Percentiles rank a stretch among this genome's conserved stretches.
Evolutionary conservation across 805 yeast genomes (phyloP).

Genomic region (Yamadazyma scolyti): DNA sequence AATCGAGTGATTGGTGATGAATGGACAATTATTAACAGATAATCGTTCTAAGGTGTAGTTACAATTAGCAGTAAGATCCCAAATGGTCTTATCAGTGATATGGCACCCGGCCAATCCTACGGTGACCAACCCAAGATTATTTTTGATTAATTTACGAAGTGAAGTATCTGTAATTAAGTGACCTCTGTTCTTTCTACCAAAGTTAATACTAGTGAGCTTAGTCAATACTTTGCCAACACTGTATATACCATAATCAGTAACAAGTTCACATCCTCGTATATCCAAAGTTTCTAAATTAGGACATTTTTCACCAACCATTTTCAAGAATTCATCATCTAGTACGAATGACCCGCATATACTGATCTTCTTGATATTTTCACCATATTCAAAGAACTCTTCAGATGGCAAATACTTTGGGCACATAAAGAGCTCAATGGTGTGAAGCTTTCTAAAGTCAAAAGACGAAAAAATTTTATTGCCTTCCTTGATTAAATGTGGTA

Average conservation of each 20-base stretch:
- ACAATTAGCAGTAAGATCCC: constrained; percentile 66
- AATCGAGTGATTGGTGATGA: constrained; percentile 54
- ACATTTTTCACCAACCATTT: constrained; percentile 48
- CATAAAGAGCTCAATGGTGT: constrained; percentile 77
- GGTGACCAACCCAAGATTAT: constrained; percentile 55
- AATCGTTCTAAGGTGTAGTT: constrained; percentile 56
- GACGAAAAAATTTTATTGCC: constrained; percentile 44
- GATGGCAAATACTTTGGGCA: constrained; percentile 71
- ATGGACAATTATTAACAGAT: constrained; percentile 70
- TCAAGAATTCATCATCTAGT: constrained; percentile 58
- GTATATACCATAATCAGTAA: constrained; percentile 73
- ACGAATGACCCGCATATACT: constrained; percentile 69
- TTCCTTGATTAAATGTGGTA: constrained; percentile 43
- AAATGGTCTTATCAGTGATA: constrained; percentile 69
- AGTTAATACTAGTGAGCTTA: constrained; percentile 56
- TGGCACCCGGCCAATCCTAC: constrained; percentile 88
- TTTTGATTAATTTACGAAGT: constrained; percentile 51
- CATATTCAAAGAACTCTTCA: constrained; percentile 20
- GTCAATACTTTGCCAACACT: constrained; percentile 62
- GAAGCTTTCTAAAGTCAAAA: constrained; percentile 45
- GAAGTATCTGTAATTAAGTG: constrained; percentile 69
- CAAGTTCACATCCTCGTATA: constrained; percentile 75
- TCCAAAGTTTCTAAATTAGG: constrained; percentile 65
- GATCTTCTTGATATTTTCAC: constrained; percentile 35
- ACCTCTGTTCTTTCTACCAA: constrained; percentile 75